phyloP scores from a whole-genome alignment of 352 stramenopile genomes.

The Peronosclerospora sorghi region DNA sequence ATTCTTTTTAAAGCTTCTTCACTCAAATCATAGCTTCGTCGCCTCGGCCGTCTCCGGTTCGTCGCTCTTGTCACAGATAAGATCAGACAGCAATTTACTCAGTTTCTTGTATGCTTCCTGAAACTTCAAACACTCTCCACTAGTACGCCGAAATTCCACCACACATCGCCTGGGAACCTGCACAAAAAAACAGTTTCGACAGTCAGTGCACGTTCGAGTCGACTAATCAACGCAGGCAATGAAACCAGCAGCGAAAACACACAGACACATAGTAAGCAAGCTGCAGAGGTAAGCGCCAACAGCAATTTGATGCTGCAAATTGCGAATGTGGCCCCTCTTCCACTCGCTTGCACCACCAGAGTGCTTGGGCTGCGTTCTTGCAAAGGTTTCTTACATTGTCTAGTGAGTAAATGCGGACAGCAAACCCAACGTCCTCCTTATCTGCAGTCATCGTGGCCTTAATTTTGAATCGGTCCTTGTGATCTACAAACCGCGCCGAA shows the following conservation, averaged over 20 bases:
- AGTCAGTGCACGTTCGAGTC: too few relatives aligned
- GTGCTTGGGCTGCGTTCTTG: conserved; percentile 11
- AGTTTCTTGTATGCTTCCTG: too few relatives aligned
- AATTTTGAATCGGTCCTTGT: conserved; percentile 65
- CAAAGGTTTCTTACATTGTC: conserved; percentile 22
- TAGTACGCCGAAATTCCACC: conserved; percentile 65
- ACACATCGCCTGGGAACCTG: conserved; percentile 43
- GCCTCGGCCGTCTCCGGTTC: conserved; percentile 9
- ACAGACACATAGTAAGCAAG: conserved; percentile 15
- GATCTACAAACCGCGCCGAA: conserved; percentile 33
- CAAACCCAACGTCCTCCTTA: conserved; percentile 38
- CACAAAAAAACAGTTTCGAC: conserved; percentile 12
- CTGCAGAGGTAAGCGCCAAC: conserved; percentile 15
- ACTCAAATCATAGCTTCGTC: too few relatives aligned
- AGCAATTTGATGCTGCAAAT: conserved; percentile 13
- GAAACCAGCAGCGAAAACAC: conserved; percentile 12
- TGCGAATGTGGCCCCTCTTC: conserved; percentile 4
- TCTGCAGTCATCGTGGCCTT: conserved; percentile 42
- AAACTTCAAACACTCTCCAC: conserved; percentile 59
- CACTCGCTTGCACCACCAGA: conserved; percentile 13
- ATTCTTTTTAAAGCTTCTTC: too few relatives aligned
- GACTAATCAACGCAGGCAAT: too few relatives aligned
- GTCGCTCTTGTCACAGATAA: conserved; percentile 43
- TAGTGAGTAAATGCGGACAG: too few relatives aligned
- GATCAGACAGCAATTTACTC: conserved; percentile 35